Evolutionary conservation across 2,329 filamentous ascomycete genomes (phyloP), one percentile per base, ranked within the genome.

Genomic region (Colletotrichum costaricense): DNA sequence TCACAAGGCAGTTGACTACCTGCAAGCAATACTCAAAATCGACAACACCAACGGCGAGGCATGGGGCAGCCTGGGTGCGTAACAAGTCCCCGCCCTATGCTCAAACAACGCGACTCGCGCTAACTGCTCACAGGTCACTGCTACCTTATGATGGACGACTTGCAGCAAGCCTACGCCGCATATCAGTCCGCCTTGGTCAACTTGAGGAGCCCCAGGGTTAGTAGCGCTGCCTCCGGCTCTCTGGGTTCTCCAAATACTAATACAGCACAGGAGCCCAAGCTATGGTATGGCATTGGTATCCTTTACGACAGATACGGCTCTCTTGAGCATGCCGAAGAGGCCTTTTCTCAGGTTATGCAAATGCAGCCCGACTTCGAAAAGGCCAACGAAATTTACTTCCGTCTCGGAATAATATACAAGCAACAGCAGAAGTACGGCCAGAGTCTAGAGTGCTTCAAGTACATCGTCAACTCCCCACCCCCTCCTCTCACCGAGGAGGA

Each of bases 271-370:
- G 97, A 99, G 79, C 97, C 97, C 3, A 98, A 98, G 84, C 88
- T 99, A 12, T 99, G 97, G 97, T 99, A 99, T 80, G 97, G 97
- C 49, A 99, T 99, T 57, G 97, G 97, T 52, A 99, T 99, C 58
- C 86, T 99, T 1, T 99, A 99, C 78, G 97, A 99, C 81, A 90
- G 97, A 65, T 99, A 98, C 80, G 97, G 97, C 7, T 98, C 95
- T 33, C 90, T 98, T 59, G 97, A 99, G 79, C 97, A 98, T 82
- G 97, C 97, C 77, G 97, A 98, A 82, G 97, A 98, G 81, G 97
- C 97, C 5, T 98, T 98, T 81, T 98, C 96, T 2, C 95, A 98
- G 80, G 97, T 99, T 75, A 98, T 99, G 97, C 93, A 95, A 77
- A 98, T 99, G 93, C 93, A 98, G 79, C 97, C 96, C 5, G 93